A percentile compares a stretch with the other conserved stretches of the same genome.
phyloP scores from a whole-genome alignment of 2,329 filamentous ascomycete genomes.

The Diaporthe sp. region DNA sequence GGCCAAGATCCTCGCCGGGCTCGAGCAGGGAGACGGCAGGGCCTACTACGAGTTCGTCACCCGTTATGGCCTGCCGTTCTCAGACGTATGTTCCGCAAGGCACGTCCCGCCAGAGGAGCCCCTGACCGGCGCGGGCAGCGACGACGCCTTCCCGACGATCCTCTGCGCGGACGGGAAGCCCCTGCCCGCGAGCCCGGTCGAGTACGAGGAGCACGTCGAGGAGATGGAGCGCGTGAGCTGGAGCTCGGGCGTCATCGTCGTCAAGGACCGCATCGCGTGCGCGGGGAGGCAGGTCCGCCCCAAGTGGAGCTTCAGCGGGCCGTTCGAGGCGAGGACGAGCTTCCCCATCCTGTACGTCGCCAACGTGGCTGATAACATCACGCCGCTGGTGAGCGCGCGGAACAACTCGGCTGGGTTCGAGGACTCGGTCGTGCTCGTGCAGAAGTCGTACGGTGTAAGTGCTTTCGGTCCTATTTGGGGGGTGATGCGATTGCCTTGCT shows the following conservation, averaged over 20 bases:
- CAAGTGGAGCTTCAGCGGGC: slow-evolving; percentile 50
- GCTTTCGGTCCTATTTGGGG: rapidly evolving
- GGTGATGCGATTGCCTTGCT: background rate
- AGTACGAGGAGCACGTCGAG: slow-evolving; percentile 48
- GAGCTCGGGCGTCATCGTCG: slow-evolving; percentile 55
- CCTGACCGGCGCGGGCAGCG: slow-evolving; percentile 45
- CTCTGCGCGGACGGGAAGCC: slow-evolving; percentile 56
- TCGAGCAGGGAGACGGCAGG: slow-evolving; percentile 56
- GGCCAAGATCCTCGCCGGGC: slow-evolving; percentile 53
- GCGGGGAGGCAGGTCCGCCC: slow-evolving; percentile 49
- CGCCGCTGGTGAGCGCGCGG: slow-evolving; percentile 53
- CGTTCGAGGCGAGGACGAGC: slow-evolving; percentile 46
- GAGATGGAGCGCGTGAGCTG: slow-evolving; percentile 50
- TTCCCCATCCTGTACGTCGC: slow-evolving; percentile 57
- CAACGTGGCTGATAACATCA: slow-evolving; percentile 57
- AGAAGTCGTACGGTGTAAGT: slow-evolving; percentile 62
- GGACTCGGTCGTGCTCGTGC: slow-evolving; percentile 56
- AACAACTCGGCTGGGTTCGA: slow-evolving; percentile 57
- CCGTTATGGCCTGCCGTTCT: slow-evolving; percentile 30
- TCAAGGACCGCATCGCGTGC: slow-evolving; percentile 53
- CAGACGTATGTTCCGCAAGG: slow-evolving; percentile 45
- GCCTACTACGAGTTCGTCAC: slow-evolving; percentile 52
- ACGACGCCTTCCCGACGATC: slow-evolving; percentile 56
- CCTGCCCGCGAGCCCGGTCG: slow-evolving; percentile 44
- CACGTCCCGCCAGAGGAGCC: slow-evolving; percentile 46